Base-by-base conservation (phyloP, 768 basidiomycete species). In the Hysterangium stoloniferum region DNA sequence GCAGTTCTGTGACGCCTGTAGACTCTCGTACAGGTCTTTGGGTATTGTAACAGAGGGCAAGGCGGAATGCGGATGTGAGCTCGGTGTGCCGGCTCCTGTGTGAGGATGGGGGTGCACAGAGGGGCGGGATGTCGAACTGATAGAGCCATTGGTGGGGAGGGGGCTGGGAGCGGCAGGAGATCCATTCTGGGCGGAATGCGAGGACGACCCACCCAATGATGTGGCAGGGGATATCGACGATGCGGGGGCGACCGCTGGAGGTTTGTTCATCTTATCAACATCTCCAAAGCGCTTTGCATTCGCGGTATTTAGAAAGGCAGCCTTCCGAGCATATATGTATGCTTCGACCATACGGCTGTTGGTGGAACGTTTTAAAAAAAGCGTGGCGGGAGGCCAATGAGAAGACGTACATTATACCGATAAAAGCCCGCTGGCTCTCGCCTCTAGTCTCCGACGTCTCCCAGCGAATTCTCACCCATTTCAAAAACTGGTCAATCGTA, bases 311-410 rank as follows among this genome's bases (percentile, higher is more conserved):
- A 38, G 5, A 32, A 29, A 76, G 45, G 63, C 65, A 52, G 74
- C 62, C 59, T 73, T 76, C 59, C 77, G 76, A 19, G 69, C 68
- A 45, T 79, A 73, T 57, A 89, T 84, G 64, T 79, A 88, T 4
- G 74, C 82, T 64, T 89, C 82, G 64, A 88, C 78, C 84, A 89
- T 82, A 64, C 66, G 82, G 60, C 86, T 89, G 70, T 58, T 57
- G 50, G 56, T 48, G 51, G 60, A 69, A 66, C 62, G 52, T 62
- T 38, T 33, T 58, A 61, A 64, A 24, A 52, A 61, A 62, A 60
- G 60, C 57, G 55, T 54, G 48, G 45, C 59, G 54, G 48, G 58
- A 48, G 41, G n/a, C 12, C 11, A 28, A 19, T 17, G 54, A 34
- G 45, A 48, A 54, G 44, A 68, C 86, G 74, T 77, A 86, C 86